phyloP scores from a whole-genome alignment of 176 grass and related monocot species.

The Lolium rigidum region DNA sequence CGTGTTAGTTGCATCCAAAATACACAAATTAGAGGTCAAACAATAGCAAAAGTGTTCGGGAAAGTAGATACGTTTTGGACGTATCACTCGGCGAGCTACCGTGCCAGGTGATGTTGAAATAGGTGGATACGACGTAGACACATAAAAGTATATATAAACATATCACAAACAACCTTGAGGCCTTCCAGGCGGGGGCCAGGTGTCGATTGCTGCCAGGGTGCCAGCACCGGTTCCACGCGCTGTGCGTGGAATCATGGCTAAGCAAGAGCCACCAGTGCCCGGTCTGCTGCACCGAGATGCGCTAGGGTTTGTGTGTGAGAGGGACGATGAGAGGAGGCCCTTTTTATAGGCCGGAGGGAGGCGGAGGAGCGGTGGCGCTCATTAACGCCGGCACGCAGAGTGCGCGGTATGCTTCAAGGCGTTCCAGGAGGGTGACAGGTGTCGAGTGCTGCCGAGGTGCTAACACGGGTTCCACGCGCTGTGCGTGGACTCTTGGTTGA shows the following conservation, averaged over 20 bases:
- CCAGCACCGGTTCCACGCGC: constrained; percentile 58
- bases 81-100: no score
- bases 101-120: no score
- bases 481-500: constrained; percentile 65
- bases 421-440: constrained; percentile 54
- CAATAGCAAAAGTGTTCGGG: no score
- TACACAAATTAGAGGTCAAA: no score
- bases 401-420: constrained; percentile 73
- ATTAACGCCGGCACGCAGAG: constrained; percentile 17
- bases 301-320: no score
- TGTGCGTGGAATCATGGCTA: constrained; percentile 64
- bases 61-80: no score
- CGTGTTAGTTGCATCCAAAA: no score
- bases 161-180: no score
- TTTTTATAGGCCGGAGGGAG: neutral
- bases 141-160: no score
- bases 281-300: constrained; percentile 49
- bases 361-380: no score
- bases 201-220: constrained; percentile 58
- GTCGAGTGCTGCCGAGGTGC: constrained; percentile 55
- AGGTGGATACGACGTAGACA: no score
- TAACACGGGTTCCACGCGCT: constrained; percentile 58
- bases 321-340: no score
- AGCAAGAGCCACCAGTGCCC: constrained; percentile 45
- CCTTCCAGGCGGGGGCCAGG: constrained; percentile 53